Evolutionary conservation across 2,329 filamentous ascomycete species (phyloP), one percentile per base, ranked within the genome.

Genomic region (Aureobasidium namibiae): DNA sequence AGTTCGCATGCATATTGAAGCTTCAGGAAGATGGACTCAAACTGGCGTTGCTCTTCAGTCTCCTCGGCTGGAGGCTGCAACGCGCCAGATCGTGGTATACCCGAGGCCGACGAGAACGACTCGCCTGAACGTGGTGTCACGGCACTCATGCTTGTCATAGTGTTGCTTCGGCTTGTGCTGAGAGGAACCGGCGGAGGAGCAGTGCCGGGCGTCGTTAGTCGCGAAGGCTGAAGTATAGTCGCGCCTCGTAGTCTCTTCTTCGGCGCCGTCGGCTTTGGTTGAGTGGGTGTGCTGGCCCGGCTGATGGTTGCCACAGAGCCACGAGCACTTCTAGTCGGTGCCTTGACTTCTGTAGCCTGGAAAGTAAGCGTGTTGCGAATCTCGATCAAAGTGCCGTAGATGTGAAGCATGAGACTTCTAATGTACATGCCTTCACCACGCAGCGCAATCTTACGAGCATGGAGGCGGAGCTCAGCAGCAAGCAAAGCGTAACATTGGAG

Each of bases 21-120:
- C 46, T 88, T 87, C 34, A 90, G 69, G 74, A 89, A 95, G 23
- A 96, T 90, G 62, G 80, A 83, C 63, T 95, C 92, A 65, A 96
- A 96, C 29, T 86, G 81, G 16, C 82, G 81, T 65, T 95, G 90
- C 63, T 95, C 90, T 63, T 90, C 88, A 2, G 81, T 82, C 60
- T 83, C 80, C 48, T 82, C 80, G 52, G 16, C 31, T 4, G 45
- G 52, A 34, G 31, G 48, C 52, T 76, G 80, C 75, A 57, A 78
- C 71, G 73, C 77, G 56, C 74, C 75, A 24, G 72, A 76, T 29
- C 75, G 72, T 18, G 72, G 75, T 59, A 76, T 68, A 68, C 66
- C 71, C 67, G 66, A 72, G 64, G 23, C 62, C 45, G 67, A 63
- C 4, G 78, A 80, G 69, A 94, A 95, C 0, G 89, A 90, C 67